phyloP scores from a whole-genome alignment of 1,139 yeast genomes.

The Yamadazyma membranifaciens region DNA sequence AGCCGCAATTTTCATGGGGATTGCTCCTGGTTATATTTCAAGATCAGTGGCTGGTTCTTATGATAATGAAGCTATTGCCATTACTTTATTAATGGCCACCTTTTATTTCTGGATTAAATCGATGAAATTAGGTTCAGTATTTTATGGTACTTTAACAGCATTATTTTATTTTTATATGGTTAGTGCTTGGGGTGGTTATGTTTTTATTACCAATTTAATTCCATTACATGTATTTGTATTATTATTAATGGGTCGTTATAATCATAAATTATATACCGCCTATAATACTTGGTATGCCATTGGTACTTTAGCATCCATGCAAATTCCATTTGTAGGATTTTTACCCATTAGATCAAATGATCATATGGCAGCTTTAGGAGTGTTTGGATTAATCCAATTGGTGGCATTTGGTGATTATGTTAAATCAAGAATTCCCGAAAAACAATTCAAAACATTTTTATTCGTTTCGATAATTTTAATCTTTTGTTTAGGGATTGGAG shows the following conservation, averaged over 20 bases:
- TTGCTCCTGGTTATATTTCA: conserved; percentile 98
- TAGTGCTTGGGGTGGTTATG: conserved; percentile 99
- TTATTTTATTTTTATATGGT: conserved; percentile 97
- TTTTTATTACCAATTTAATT: conserved; percentile 94
- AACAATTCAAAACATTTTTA: conserved; percentile 74
- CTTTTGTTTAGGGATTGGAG: conserved; percentile 62
- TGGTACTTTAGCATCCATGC: conserved; percentile 98
- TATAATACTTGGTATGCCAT: conserved; percentile 96
- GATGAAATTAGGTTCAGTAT: conserved; percentile 83
- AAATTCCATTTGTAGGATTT: conserved; percentile 97
- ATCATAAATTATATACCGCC: conserved; percentile 78
- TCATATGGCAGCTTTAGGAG: conserved; percentile 98
- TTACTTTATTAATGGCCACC: conserved; percentile 91
- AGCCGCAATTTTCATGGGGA: conserved; percentile 93
- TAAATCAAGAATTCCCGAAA: conserved; percentile 67
- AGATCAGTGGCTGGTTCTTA: conserved; percentile 98
- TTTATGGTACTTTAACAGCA: conserved; percentile 83
- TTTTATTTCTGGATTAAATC: conserved; percentile 96
- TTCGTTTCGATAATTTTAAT: conserved; percentile 57
- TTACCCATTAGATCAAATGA: conserved; percentile 95
- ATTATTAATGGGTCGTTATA: conserved; percentile 92
- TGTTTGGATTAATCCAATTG: conserved; percentile 90
- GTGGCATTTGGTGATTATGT: conserved; percentile 86
- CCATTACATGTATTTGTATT: conserved; percentile 94
- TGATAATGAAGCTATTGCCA: conserved; percentile 99